Conservation (phyloP, 2,329 filamentous ascomycete genomes). For the Cyanodermella asteris region DNA sequence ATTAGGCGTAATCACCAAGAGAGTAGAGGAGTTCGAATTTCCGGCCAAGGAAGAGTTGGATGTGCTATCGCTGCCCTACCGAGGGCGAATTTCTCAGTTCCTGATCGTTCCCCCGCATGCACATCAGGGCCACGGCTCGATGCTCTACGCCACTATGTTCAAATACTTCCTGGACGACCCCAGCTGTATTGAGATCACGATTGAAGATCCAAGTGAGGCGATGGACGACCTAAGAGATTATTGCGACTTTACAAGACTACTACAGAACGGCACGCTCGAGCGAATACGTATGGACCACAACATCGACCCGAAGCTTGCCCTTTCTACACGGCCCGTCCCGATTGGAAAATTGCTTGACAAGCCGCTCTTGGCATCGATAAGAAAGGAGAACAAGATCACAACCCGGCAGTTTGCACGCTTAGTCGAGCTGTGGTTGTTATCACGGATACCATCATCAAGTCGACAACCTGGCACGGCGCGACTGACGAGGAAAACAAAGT, state of each 20-base stretch:
- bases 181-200: constrained; percentile 61
- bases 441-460: constrained; percentile 28
- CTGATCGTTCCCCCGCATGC: constrained; percentile 77
- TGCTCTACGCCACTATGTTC: constrained; percentile 66
- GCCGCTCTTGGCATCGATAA: constrained; percentile 26
- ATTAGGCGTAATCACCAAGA: constrained; percentile 14
- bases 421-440: constrained; percentile 40
- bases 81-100: constrained; percentile 81
- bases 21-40: constrained; percentile 19
- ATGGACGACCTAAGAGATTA: constrained; percentile 44
- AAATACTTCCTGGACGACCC: constrained; percentile 41
- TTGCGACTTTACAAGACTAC: constrained; percentile 35
- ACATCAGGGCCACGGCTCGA: constrained; percentile 52
- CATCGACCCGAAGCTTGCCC: constrained; percentile 17
- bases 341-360: constrained; percentile 33
- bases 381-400: constrained; percentile 33
- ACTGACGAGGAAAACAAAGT: constrained; percentile 24
- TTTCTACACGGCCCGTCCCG: constrained; percentile 15
- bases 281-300: constrained; percentile 22
- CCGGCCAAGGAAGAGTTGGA: constrained; percentile 19
- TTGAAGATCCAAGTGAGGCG: constrained; percentile 71
- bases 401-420: constrained; percentile 39
- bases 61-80: constrained; percentile 45
- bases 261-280: constrained; percentile 19
- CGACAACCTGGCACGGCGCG: constrained; percentile 26